Base-by-base conservation (phyloP, 768 basidiomycete species). In the Russula virescens region DNA sequence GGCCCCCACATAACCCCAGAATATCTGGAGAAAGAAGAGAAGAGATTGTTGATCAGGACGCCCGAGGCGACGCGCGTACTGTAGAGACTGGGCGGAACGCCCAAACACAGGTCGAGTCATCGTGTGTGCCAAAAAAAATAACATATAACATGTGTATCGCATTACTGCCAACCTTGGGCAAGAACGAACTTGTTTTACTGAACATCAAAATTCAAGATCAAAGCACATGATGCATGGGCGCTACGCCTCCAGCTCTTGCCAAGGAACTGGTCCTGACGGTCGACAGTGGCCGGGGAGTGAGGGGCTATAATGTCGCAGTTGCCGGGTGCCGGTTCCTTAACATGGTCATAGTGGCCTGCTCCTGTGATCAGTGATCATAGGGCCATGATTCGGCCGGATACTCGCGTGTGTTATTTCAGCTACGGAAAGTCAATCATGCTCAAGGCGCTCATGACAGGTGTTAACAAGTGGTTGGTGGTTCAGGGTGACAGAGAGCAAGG, bases 191-290 rank as follows among this genome's bases (percentile, higher is more conserved):
- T 52, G 50, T 3, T 40, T 26, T 28, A 35, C 3, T 19, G 42
- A 43, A 43, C 8, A 38, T 9, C 38, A 14, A 43, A 43, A 43
- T 5, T n/a, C 16, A 43, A 43, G 3, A 54, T 19, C 51, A 28
- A 46, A 25, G 52, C 62, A 63, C 62, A 53, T 59, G 62, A 63
- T 38, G 38, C 3, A 38, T 35, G 40, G 61, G 55, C 48, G 62
- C 51, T 54, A 58, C 62, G 57, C 62, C 56, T 40, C 19, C 46
- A 31, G 31, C 48, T n/a, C 19, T 14, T 16, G 59, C 57, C 11
- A 21, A 21, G 9, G 46, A 58, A 28, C 23, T 46, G 38, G 10
- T 5, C 38, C 38, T 14, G 5, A 31, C 31, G 31, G 31, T 31
- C 31, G 31, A 31, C 31, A 4, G 31, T 31, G 31, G 31, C 31